These are phyloP conservation scores for Plasmodium inui DNA, from an alignment of 169 alveolate genomes.

Conservation along the genomic window DNA sequence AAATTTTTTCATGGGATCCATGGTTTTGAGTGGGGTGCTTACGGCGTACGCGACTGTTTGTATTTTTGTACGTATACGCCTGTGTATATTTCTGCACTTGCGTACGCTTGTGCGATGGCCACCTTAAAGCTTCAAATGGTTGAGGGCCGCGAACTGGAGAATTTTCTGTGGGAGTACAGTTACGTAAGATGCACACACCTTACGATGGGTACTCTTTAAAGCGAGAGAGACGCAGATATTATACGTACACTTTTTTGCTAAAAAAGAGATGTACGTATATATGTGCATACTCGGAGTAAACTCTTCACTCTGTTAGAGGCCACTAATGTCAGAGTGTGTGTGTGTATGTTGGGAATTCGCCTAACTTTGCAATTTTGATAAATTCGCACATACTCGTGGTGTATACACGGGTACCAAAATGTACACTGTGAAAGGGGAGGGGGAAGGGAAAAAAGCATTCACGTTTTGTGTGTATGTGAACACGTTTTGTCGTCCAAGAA, in stretches of 20 bases:
- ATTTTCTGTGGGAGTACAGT: not conserved
- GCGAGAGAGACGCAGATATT: not conserved
- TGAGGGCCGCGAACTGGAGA: not conserved
- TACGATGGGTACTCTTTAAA: not conserved
- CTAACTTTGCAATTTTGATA: not conserved
- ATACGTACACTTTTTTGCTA: not conserved
- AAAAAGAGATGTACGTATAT: not conserved
- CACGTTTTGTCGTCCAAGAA: not conserved
- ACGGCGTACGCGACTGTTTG: not conserved
- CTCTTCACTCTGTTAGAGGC: not conserved
- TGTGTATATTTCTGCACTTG: not conserved
- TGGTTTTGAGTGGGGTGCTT: constrained; percentile 4
- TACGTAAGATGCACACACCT: not conserved
- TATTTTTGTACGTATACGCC: not conserved
- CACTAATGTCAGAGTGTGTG: not conserved
- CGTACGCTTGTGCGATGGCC: not conserved
- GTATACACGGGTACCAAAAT: not conserved
- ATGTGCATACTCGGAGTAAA: not conserved
- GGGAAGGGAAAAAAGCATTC: not conserved
- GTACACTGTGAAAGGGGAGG: not conserved
- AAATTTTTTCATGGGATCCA: constrained; percentile 74
- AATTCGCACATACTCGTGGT: not conserved
- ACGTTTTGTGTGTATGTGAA: not conserved
- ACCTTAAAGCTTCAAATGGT: not conserved
- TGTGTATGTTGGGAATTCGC: not conserved